A percentile compares a stretch with the other conserved stretches of the same genome.
Evolutionary conservation across 164 flowering plant genomes (phyloP).

Genomic region (Santalum album): DNA sequence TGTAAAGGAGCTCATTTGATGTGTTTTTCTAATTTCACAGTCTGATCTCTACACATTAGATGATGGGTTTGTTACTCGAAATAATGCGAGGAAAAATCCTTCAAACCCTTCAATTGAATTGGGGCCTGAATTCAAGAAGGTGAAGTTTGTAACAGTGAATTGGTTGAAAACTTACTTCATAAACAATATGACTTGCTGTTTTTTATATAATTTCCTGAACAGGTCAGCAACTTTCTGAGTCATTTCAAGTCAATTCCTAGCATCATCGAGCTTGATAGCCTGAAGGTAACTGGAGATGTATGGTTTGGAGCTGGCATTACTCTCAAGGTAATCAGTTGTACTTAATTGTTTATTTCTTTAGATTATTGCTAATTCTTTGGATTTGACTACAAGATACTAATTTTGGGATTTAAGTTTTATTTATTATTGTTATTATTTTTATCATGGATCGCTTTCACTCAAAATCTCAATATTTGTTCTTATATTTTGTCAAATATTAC

Average conservation of each 20-base stretch:
- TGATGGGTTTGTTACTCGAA: conserved; percentile 68
- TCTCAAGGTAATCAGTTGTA: conserved; percentile 59
- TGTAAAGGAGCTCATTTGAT: conserved; percentile 6
- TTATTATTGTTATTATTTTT: too few relatives aligned
- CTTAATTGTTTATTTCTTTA: background rate
- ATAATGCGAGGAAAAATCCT: conserved; percentile 63
- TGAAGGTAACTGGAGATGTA: conserved; percentile 91
- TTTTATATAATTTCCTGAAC: conserved; percentile 4
- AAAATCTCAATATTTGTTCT: too few relatives aligned
- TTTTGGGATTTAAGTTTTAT: too few relatives aligned
- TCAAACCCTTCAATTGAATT: conserved; percentile 77
- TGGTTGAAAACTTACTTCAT: background rate
- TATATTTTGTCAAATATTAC: too few relatives aligned
- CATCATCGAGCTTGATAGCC: conserved; percentile 78
- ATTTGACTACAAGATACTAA: too few relatives aligned
- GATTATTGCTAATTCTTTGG: too few relatives aligned
- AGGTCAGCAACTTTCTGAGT: conserved; percentile 71
- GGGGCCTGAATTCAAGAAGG: conserved; percentile 98
- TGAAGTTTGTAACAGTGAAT: conserved; percentile 9
- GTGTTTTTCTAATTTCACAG: conserved; percentile 32
- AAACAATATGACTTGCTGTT: background rate
- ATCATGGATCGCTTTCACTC: too few relatives aligned
- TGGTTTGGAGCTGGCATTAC: conserved; percentile 76
- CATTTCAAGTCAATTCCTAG: conserved; percentile 96
- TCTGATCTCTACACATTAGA: conserved; percentile 85